Percentiles rank a stretch among this genome's conserved stretches.
Evolutionary conservation across 495 filamentous ascomycete genomes (phyloP).

Genomic region (Clohesyomyces aquaticus): DNA sequence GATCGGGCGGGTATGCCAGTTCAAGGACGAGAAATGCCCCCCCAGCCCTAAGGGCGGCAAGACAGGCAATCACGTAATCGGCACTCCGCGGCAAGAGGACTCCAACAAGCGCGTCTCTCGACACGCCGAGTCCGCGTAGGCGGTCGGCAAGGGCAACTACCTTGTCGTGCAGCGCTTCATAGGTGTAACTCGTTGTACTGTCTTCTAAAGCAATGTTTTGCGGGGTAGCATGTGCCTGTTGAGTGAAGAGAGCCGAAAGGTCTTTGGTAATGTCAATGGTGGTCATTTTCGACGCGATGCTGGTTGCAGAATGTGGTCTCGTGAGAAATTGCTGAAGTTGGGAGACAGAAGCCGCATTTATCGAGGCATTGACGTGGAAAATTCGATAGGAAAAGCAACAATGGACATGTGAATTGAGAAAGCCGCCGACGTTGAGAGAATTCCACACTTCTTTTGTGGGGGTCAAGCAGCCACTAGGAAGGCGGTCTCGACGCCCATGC

Average conservation of each 20-base stretch:
- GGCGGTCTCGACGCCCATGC: neutral
- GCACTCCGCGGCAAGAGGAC: slow-evolving; percentile 68
- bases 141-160: slow-evolving; percentile 58
- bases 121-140: slow-evolving; percentile 62
- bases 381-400: neutral
- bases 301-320: neutral
- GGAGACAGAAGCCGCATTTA: neutral
- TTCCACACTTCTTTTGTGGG: neutral
- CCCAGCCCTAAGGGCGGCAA: slow-evolving; percentile 67
- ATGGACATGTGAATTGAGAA: neutral
- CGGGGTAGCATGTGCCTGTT: slow-evolving; percentile 62
- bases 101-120: slow-evolving; percentile 65
- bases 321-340: neutral
- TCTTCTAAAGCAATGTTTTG: slow-evolving; percentile 66
- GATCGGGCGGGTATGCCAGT: slow-evolving; percentile 66
- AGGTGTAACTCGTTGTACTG: slow-evolving; percentile 59
- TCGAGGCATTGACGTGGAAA: neutral
- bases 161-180: slow-evolving; percentile 62
- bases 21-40: slow-evolving; percentile 73
- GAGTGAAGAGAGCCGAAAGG: slow-evolving; percentile 61
- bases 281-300: slow-evolving; percentile 42
- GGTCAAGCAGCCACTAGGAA: neutral
- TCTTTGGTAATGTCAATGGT: slow-evolving; percentile 66
- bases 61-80: slow-evolving; percentile 70
- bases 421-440: neutral